Percentiles rank a stretch among this genome's conserved stretches.
These are phyloP conservation scores for Lodderomyces jiufengensis DNA, from an alignment of 1,139 yeast genomes.

Conservation along the genomic window DNA sequence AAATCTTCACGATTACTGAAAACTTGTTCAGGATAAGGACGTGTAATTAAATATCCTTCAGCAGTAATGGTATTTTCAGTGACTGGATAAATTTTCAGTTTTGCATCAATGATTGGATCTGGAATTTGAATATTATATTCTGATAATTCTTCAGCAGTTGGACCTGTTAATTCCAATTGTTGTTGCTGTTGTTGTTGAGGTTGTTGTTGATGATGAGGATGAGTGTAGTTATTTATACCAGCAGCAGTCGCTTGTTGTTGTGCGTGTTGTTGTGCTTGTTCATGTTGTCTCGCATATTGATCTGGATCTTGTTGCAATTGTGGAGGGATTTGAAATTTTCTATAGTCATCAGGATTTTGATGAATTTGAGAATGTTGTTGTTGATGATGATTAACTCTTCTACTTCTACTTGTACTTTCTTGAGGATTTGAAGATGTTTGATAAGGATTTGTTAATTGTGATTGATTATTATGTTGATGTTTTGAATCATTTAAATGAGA, in stretches of 20 bases:
- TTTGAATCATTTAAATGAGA: slow-evolving; percentile 3
- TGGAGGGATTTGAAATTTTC: slow-evolving; percentile 4
- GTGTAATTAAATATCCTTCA: slow-evolving; percentile 50
- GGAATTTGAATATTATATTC: slow-evolving; percentile 50
- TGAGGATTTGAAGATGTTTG: too few species aligned
- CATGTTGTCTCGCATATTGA: slow-evolving; percentile 6
- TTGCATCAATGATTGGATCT: slow-evolving; percentile 44
- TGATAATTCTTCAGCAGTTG: slow-evolving; percentile 26
- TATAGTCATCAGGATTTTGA: slow-evolving; percentile 2
- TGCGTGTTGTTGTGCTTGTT: slow-evolving; percentile 7
- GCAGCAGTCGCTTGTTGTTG: slow-evolving; percentile 5
- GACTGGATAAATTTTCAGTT: slow-evolving; percentile 46
- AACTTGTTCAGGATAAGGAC: slow-evolving; percentile 53
- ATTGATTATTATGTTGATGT: too few species aligned
- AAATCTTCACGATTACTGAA: slow-evolving; percentile 49
- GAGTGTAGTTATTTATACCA: slow-evolving; percentile 9
- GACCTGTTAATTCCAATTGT: slow-evolving; percentile 17
- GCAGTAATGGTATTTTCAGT: slow-evolving; percentile 46
- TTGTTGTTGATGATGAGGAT: slow-evolving; percentile 9
- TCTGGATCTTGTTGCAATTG: slow-evolving; percentile 3
- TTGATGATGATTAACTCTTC: neutral
- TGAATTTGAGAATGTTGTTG: neutral
- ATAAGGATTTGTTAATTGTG: too few species aligned
- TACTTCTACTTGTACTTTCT: neutral
- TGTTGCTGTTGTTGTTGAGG: slow-evolving; percentile 22